These are phyloP conservation scores for Helianthus tuberosus DNA, from an alignment of 129 eudicot genomes.

Conservation along the genomic window DNA sequence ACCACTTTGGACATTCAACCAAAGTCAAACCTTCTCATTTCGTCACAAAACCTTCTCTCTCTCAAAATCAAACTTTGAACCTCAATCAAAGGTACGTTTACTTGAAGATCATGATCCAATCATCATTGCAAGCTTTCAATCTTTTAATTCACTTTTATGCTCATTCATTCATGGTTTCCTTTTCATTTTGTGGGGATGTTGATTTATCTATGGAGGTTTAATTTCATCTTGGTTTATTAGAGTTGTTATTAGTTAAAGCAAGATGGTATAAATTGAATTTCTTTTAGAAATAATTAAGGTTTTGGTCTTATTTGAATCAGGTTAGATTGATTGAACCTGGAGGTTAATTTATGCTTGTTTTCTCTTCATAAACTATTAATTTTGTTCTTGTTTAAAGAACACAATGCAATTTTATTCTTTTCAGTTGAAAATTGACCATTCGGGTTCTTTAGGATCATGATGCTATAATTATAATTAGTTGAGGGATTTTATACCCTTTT, in stretches of 20 bases:
- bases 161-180: neutral
- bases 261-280: neutral
- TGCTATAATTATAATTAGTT: neutral
- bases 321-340: conserved; percentile 2
- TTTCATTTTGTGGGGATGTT: neutral
- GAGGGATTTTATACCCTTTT: neutral
- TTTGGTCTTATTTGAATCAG: neutral
- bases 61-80: conserved; percentile 2
- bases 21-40: conserved; percentile 7
- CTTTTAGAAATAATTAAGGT: neutral
- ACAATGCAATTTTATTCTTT: neutral
- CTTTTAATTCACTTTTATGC: neutral
- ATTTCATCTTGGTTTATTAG: neutral
- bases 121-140: neutral
- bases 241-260: conserved; percentile 8
- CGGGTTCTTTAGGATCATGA: conserved; percentile 13
- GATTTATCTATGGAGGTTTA: neutral
- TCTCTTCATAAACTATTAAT: neutral
- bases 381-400: neutral
- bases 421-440: neutral
- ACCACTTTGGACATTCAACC: conserved; percentile 5
- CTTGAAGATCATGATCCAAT: neutral
- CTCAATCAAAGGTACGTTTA: conserved; percentile 19
- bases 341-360: conserved; percentile 2
- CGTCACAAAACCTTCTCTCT: conserved; percentile 3